A percentile compares a stretch with the other conserved stretches of the same genome.
Conservation (phyloP, 140 eudicot genomes). For the Senecio squalidus region DNA sequence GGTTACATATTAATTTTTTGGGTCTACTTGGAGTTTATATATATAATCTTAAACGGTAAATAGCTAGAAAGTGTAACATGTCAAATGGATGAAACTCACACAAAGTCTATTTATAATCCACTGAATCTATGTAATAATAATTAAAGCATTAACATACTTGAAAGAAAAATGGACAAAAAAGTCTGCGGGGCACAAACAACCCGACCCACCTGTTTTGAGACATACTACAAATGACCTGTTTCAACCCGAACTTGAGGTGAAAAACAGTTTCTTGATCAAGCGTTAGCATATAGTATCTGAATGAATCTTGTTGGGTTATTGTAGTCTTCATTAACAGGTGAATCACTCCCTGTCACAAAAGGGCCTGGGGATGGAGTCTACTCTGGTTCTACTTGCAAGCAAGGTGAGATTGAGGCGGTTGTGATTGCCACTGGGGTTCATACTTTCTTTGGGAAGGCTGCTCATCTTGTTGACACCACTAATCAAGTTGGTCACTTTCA, state of each 20-base stretch:
- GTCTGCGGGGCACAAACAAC: too few species aligned
- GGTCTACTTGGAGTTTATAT: too few species aligned
- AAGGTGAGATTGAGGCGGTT: constrained; percentile 88
- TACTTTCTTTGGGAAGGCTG: constrained; percentile 95
- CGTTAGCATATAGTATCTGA: background rate
- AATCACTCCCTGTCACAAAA: constrained; percentile 94
- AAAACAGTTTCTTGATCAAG: background rate
- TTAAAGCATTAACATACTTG: too few species aligned
- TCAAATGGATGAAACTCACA: too few species aligned
- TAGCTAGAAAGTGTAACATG: too few species aligned
- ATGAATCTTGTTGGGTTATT: constrained; percentile 12
- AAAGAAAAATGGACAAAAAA: too few species aligned
- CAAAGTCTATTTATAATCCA: too few species aligned
- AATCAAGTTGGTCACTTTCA: constrained; percentile 97
- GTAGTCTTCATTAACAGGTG: constrained; percentile 95
- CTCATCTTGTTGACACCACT: constrained; percentile 88
- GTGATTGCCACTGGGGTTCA: constrained; percentile 98
- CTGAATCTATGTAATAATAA: too few species aligned
- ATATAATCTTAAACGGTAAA: too few species aligned
- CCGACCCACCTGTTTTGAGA: background rate
- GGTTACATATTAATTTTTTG: background rate
- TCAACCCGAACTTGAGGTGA: too few species aligned
- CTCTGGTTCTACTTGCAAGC: constrained; percentile 96
- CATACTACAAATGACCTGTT: constrained; percentile 2
- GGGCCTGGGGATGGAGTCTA: constrained; percentile 95